These are phyloP conservation scores for Casuarina glauca DNA, from an alignment of 306 rosid species.

Conservation along the genomic window DNA sequence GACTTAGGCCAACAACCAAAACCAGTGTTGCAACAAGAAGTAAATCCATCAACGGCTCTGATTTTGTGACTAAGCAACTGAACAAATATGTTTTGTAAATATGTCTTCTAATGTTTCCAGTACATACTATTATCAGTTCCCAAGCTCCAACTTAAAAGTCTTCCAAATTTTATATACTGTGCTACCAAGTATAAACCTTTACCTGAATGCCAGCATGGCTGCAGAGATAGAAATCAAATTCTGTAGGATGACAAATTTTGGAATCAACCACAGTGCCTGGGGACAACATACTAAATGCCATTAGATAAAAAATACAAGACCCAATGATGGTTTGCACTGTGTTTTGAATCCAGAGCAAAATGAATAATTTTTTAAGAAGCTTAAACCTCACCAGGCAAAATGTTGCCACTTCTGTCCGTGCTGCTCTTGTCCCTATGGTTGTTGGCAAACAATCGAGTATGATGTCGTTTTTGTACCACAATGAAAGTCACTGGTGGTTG, in stretches of 20 bases:
- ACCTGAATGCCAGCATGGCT: slow-evolving; percentile 97
- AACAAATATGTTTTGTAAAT: not conserved
- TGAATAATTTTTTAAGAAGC: not conserved
- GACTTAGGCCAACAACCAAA: not conserved
- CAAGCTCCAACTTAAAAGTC: not conserved
- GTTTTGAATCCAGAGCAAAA: not conserved
- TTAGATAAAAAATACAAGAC: slow-evolving; percentile 8
- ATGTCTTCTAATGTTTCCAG: not conserved
- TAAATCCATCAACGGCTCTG: not conserved
- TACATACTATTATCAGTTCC: not conserved
- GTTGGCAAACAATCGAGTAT: slow-evolving; percentile 78
- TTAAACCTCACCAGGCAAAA: slow-evolving; percentile 69
- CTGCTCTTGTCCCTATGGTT: slow-evolving; percentile 80
- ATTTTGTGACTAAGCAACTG: not conserved
- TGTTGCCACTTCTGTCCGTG: slow-evolving; percentile 84
- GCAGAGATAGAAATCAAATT: slow-evolving; percentile 90
- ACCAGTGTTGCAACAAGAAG: not conserved
- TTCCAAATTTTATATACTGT: not conserved
- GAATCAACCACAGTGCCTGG: slow-evolving; percentile 88
- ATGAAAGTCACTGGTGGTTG: slow-evolving; percentile 96
- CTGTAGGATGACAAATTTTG: slow-evolving; percentile 91
- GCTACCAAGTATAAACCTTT: not conserved
- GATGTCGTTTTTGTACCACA: slow-evolving; percentile 93
- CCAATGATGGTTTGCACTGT: not conserved
- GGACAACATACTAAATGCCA: slow-evolving; percentile 19